Evolutionary conservation across 2,329 filamentous ascomycete genomes (phyloP).

Genomic region (Epichloe aotearoae): DNA sequence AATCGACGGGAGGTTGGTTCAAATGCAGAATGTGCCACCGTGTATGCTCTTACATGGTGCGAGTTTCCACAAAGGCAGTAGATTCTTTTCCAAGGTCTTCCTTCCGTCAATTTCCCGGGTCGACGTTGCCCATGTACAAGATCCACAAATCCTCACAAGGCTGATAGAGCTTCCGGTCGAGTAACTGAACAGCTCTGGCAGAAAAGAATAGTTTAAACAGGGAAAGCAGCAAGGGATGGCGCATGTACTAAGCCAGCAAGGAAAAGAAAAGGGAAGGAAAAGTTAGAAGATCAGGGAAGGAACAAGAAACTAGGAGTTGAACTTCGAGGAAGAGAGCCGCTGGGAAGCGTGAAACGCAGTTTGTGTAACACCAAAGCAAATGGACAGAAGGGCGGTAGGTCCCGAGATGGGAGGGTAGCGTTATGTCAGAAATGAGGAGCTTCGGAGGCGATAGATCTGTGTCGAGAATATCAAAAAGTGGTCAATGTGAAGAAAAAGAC

Average conservation of each 20-base stretch:
- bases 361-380: constrained; percentile 13
- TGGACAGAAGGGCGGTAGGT: constrained; percentile 6
- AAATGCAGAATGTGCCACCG: background rate
- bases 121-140: background rate
- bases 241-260: background rate
- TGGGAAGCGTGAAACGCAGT: constrained; percentile 13
- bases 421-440: constrained; percentile 5
- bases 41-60: constrained; percentile 9
- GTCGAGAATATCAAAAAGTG: background rate
- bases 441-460: constrained; percentile 4
- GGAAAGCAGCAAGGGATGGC: background rate
- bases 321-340: constrained; percentile 8
- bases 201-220: background rate
- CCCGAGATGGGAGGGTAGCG: background rate
- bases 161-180: background rate
- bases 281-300: background rate
- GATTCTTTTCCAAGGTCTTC: background rate
- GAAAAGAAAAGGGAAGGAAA: background rate
- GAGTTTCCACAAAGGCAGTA: background rate
- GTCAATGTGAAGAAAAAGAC: background rate
- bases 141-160: background rate
- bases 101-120: background rate
- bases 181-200: background rate
- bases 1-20: background rate
- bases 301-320: constrained; percentile 3